Conservation (phyloP, 2,329 filamentous ascomycete species). For the Alternaria infectoria region DNA sequence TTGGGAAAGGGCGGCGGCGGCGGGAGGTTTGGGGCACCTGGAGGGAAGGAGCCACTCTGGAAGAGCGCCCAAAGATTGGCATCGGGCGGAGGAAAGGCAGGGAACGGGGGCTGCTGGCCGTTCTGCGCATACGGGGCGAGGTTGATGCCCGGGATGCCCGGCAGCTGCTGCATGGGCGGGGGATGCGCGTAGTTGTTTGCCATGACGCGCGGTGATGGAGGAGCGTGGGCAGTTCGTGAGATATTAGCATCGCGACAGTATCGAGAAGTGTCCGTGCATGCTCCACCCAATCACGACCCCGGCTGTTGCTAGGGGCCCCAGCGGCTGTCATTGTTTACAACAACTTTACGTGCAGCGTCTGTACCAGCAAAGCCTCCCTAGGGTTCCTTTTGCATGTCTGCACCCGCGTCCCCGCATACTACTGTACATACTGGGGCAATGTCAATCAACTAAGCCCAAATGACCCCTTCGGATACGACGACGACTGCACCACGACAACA, state of each 20-base stretch:
- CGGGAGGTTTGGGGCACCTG: slow-evolving; percentile 30
- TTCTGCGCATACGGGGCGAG: slow-evolving; percentile 32
- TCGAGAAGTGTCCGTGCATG: not conserved
- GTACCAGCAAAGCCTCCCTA: not conserved
- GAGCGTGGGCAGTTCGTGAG: slow-evolving; percentile 3
- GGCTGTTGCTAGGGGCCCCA: slow-evolving; percentile 19
- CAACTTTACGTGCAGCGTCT: not conserved
- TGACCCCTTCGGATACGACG: not conserved
- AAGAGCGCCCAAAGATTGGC: slow-evolving; percentile 44
- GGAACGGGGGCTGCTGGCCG: slow-evolving; percentile 28
- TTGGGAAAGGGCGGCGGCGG: slow-evolving; percentile 12
- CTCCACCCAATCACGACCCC: slow-evolving; percentile 2
- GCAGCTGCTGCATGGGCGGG: slow-evolving; percentile 18
- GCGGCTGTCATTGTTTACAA: slow-evolving; percentile 16
- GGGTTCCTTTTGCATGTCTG: not conserved
- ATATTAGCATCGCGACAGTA: not conserved
- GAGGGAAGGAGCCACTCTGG: slow-evolving; percentile 29
- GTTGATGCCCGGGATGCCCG: slow-evolving; percentile 36
- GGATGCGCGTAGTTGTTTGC: slow-evolving; percentile 40
- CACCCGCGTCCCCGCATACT: not conserved
- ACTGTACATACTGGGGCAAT: slow-evolving; percentile 22
- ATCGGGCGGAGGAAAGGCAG: slow-evolving; percentile 22
- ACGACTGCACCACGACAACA: slow-evolving; percentile 29
- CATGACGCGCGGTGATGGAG: slow-evolving; percentile 25
- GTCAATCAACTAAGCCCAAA: slow-evolving; percentile 16